These are phyloP conservation scores for Ochromonas danica DNA, from an alignment of 108 stramenopile species.

Conservation along the genomic window DNA sequence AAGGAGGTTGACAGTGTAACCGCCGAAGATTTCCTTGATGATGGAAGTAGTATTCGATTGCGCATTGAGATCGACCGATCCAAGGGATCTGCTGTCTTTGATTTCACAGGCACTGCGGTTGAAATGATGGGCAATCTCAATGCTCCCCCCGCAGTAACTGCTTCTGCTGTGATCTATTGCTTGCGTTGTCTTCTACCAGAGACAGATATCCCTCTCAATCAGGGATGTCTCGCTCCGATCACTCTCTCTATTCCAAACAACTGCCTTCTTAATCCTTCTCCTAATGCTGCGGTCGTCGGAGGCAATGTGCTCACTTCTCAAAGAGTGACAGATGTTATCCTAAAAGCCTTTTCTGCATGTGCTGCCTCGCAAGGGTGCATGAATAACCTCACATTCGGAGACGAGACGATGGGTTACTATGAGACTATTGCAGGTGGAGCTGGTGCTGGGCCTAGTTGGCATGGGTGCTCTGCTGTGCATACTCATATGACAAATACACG, in stretches of 20 bases:
- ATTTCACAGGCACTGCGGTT: constrained; percentile 94
- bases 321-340: constrained; percentile 93
- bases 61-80: constrained; percentile 76
- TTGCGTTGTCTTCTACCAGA: constrained; percentile 78
- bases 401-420: constrained; percentile 92
- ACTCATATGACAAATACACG: constrained; percentile 99
- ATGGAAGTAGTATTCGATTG: constrained; percentile 89
- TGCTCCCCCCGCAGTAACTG: constrained; percentile 97
- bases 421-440: constrained; percentile 99
- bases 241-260: constrained; percentile 79
- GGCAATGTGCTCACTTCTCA: constrained; percentile 98
- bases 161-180: constrained; percentile 94
- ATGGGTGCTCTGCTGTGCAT: constrained; percentile 90
- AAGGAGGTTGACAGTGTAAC: constrained; percentile 51
- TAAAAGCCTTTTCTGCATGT: constrained; percentile 89
- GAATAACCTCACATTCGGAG: constrained; percentile 98
- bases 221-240: constrained; percentile 91
- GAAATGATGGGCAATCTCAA: constrained; percentile 93
- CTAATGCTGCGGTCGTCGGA: constrained; percentile 91
- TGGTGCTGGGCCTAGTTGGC: constrained; percentile 94
- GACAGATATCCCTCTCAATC: constrained; percentile 92
- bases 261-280: constrained; percentile 82
- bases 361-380: constrained; percentile 99
- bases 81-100: constrained; percentile 77
- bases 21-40: constrained; percentile 92